Evolutionary conservation across 176 grass and related monocot genomes (phyloP).

Genomic region (Phoenix roebelenii): DNA sequence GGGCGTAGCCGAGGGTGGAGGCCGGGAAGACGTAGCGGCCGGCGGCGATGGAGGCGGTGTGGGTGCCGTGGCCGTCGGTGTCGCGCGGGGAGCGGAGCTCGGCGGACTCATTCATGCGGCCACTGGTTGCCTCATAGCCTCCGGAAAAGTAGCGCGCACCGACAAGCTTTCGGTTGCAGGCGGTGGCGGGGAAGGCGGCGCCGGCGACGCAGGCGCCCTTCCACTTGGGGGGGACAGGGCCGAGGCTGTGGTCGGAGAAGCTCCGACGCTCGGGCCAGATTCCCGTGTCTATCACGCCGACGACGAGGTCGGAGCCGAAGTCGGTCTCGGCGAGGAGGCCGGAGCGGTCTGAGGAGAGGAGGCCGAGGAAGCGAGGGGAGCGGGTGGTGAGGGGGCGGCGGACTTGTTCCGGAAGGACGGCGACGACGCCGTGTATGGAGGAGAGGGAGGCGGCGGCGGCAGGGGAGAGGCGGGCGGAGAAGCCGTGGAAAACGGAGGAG

Average conservation of each 20-base stretch:
- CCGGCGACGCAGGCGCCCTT: slow-evolving; percentile 54
- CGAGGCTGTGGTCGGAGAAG: slow-evolving; percentile 57
- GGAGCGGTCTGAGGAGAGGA: slow-evolving; percentile 66
- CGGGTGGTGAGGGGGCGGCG: slow-evolving; percentile 55
- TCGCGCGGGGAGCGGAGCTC: slow-evolving; percentile 76
- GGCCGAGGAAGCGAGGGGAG: slow-evolving; percentile 53
- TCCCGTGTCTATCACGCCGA: slow-evolving; percentile 73
- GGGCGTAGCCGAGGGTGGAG: slow-evolving; percentile 80
- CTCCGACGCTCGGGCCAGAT: slow-evolving; percentile 66
- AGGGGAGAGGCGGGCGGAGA: slow-evolving; percentile 57
- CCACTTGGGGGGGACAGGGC: slow-evolving; percentile 44
- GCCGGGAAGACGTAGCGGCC: slow-evolving; percentile 92
- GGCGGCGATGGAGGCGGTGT: slow-evolving; percentile 83
- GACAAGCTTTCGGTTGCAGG: slow-evolving; percentile 85
- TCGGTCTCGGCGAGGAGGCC: slow-evolving; percentile 79
- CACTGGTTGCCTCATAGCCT: slow-evolving; percentile 78
- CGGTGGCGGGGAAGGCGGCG: slow-evolving; percentile 36
- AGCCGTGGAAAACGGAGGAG: slow-evolving; percentile 64
- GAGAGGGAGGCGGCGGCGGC: slow-evolving; percentile 29
- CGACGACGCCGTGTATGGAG: slow-evolving; percentile 34
- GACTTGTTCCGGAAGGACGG: slow-evolving; percentile 64
- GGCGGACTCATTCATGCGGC: slow-evolving; percentile 72
- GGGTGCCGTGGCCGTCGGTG: slow-evolving; percentile 74
- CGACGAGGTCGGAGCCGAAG: slow-evolving; percentile 74
- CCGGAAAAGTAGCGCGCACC: slow-evolving; percentile 69